These are phyloP conservation scores for Juncus effusus DNA, from an alignment of 176 grass and related monocot genomes.

Conservation along the genomic window DNA sequence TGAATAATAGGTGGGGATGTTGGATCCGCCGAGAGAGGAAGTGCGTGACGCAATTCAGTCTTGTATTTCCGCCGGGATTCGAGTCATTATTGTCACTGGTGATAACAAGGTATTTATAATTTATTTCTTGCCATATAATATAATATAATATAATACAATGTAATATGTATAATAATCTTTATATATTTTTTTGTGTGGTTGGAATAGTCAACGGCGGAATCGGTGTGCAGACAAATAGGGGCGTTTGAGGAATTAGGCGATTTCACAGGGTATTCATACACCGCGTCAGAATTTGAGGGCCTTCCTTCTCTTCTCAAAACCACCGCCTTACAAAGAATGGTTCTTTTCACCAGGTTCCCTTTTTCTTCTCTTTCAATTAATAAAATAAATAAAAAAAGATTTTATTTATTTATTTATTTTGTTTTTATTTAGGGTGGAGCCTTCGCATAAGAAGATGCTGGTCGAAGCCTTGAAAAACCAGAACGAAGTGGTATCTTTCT, in stretches of 20 bases:
- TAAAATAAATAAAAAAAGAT: slow-evolving; percentile 11
- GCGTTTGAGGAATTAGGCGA: slow-evolving; percentile 85
- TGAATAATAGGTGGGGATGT: slow-evolving; percentile 70
- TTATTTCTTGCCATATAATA: not conserved
- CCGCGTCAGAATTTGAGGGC: slow-evolving; percentile 90
- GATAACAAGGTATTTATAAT: slow-evolving; percentile 75
- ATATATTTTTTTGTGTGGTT: slow-evolving; percentile 8
- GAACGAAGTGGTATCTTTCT: slow-evolving; percentile 90
- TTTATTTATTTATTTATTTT: slow-evolving; percentile 24
- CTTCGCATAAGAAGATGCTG: slow-evolving; percentile 98
- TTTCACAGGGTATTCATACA: slow-evolving; percentile 84
- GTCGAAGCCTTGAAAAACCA: slow-evolving; percentile 96
- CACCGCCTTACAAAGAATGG: slow-evolving; percentile 85
- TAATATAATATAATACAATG: no score
- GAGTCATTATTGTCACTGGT: slow-evolving; percentile 97
- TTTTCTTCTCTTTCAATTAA: slow-evolving; percentile 16
- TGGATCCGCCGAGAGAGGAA: slow-evolving; percentile 98
- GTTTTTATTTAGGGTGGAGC: slow-evolving; percentile 70
- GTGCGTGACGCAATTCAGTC: slow-evolving; percentile 76
- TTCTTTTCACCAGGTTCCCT: slow-evolving; percentile 78
- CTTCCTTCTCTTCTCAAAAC: slow-evolving; percentile 66
- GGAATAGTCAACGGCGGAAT: slow-evolving; percentile 90
- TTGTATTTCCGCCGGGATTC: slow-evolving; percentile 95
- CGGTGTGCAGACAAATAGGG: slow-evolving; percentile 79
- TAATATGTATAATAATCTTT: not conserved